Evolutionary conservation across 495 filamentous ascomycete genomes (phyloP).

Genomic region (Amphirosellinia nigrospora): DNA sequence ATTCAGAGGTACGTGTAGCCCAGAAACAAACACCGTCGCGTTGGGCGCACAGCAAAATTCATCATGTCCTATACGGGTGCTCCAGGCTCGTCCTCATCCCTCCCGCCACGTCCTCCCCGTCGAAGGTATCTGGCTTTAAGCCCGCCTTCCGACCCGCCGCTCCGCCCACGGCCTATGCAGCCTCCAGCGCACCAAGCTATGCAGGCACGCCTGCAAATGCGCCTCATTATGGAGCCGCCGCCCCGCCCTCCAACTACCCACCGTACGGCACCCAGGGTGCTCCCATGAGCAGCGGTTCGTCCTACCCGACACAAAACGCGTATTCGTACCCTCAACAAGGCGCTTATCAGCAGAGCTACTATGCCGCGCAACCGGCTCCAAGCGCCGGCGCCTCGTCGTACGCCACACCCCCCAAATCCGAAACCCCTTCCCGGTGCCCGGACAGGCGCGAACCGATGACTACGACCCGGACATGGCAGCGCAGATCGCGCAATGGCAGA

Average conservation of each 20-base stretch:
- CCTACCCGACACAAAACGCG: slow-evolving; percentile 30
- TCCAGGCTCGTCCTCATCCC: slow-evolving; percentile 79
- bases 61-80: slow-evolving; percentile 95
- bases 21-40: slow-evolving; percentile 37
- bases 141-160: slow-evolving; percentile 59
- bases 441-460: slow-evolving; percentile 47
- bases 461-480: slow-evolving; percentile 87
- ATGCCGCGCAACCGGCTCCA: slow-evolving; percentile 53
- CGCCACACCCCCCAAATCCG: slow-evolving; percentile 73
- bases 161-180: slow-evolving; percentile 38
- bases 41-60: slow-evolving; percentile 66
- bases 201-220: slow-evolving; percentile 39
- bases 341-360: slow-evolving; percentile 55
- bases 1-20: slow-evolving; percentile 53
- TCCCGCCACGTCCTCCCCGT: slow-evolving; percentile 85
- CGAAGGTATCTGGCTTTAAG: slow-evolving; percentile 64
- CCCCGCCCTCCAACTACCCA: slow-evolving; percentile 38
- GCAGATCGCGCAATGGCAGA: slow-evolving; percentile 96
- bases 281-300: slow-evolving; percentile 36
- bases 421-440: slow-evolving; percentile 82
- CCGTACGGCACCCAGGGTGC: slow-evolving; percentile 42
- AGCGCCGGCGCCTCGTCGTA: slow-evolving; percentile 48
- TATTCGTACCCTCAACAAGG: slow-evolving; percentile 50
- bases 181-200: slow-evolving; percentile 45
- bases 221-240: slow-evolving; percentile 39